Percentiles rank a stretch among this genome's conserved stretches.
Evolutionary conservation across 148 eudicot species (phyloP).

Genomic region (Diospyros lotus): DNA sequence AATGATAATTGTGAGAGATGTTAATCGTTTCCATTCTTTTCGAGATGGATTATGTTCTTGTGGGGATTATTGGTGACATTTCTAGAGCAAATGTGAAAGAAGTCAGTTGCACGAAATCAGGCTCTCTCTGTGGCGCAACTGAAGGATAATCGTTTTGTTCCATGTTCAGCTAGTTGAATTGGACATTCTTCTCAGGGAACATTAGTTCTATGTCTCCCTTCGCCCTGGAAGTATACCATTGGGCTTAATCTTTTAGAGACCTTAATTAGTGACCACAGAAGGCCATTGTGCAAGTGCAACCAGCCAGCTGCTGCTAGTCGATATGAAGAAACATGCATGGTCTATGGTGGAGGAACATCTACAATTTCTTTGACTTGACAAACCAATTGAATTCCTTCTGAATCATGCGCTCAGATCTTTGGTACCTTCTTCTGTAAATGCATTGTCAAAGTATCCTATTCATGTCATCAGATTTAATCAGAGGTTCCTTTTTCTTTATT

Average conservation of each 20-base stretch:
- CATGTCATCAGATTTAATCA: too few relatives aligned
- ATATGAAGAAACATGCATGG: too few relatives aligned
- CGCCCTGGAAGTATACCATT: not conserved
- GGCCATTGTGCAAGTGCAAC: not conserved
- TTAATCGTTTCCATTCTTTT: constrained; percentile 44
- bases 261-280: not conserved
- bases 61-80: constrained; percentile 39
- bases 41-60: constrained; percentile 42
- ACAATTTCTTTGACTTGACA: too few relatives aligned
- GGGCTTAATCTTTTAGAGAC: not conserved
- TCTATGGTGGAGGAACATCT: too few relatives aligned
- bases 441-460: too few relatives aligned
- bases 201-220: too few relatives aligned
- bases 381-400: too few relatives aligned
- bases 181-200: not conserved
- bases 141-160: not conserved
- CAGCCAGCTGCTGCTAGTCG: too few relatives aligned
- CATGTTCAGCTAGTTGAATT: not conserved
- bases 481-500: too few relatives aligned
- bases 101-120: not conserved
- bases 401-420: too few relatives aligned
- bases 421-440: too few relatives aligned
- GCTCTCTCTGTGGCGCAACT: not conserved
- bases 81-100: not conserved
- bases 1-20: constrained; percentile 40